Evolutionary conservation across 352 stramenopile genomes (phyloP), one percentile per base, ranked within the genome.

Genomic region (Globisporangium emineosum): DNA sequence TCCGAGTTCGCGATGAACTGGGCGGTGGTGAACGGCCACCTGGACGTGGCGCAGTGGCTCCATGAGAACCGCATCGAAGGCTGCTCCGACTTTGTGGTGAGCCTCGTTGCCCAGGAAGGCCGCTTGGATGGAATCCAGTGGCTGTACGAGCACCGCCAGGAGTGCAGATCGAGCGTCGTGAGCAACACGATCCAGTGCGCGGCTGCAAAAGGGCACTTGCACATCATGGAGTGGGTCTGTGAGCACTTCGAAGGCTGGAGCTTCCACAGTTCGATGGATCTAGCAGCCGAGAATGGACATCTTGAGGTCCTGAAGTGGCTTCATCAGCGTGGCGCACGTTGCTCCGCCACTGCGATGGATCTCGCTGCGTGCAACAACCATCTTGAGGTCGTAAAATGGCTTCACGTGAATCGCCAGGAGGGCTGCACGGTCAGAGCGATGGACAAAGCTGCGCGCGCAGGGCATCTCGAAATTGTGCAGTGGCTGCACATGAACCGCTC

Each of bases 401-500:
- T 42, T 5, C 35, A 42, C 10, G 10, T 10, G 35, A 42, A 42
- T 42, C 35, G 35, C 10, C 35, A 13, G 35, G 35, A 42, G 9
- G 35, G 35, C 35, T 42, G 35, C 35, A 42, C 35, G 35, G 35
- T 42, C 35, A 42, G 35, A 10, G 35, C 35, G 10, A 42, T 42
- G 35, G 35, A 42, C 10, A 42, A 10, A 42, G 35, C 35, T 42
- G 35, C 35, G 35, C 35, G 35, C 35, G 35, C 35, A 42, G 35
- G 35, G 35, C 12, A 42, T 42, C 57, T 90, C 15, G 64, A 78
- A 12, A 70, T 90, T 10, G 79, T 93, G 29, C 45, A 79, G 53
- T 93, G 82, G 82, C 71, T 93, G 33, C 80, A 91, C 21, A 61
- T 68, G 53, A 75, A 90, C 52, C 75, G 82, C 9, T 55, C 33